A percentile compares a stretch with the other conserved stretches of the same genome.
Conservation (phyloP, 2,329 filamentous ascomycete genomes). For the Polychaeton citri region DNA sequence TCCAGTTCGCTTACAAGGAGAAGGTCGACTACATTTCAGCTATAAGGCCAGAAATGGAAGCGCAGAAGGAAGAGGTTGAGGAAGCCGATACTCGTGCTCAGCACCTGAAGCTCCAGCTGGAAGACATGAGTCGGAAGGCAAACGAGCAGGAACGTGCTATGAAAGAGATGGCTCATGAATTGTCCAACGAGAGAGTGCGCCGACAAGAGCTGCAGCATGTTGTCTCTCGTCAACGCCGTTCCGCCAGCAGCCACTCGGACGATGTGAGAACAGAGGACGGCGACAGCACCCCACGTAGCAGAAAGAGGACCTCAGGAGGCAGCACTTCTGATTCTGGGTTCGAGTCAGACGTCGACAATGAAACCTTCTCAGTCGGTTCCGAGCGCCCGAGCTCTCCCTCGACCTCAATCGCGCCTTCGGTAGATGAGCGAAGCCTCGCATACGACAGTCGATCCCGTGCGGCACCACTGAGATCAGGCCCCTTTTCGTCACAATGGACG, state of each 20-base stretch:
- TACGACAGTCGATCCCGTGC: slow-evolving; percentile 7
- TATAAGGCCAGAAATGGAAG: slow-evolving; percentile 40
- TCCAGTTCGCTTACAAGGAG: slow-evolving; percentile 44
- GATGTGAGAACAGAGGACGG: slow-evolving; percentile 1
- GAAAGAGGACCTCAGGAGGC: slow-evolving; percentile 15
- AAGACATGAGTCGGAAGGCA: slow-evolving; percentile 44
- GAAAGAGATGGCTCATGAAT: slow-evolving; percentile 34
- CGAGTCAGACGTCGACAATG: slow-evolving; percentile 43
- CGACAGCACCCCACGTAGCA: slow-evolving; percentile 8
- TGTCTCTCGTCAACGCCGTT: slow-evolving; percentile 3
- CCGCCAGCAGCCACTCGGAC: slow-evolving; percentile 11
- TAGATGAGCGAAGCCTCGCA: slow-evolving; percentile 8
- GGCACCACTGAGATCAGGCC: slow-evolving; percentile 19
- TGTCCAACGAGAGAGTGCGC: slow-evolving; percentile 28
- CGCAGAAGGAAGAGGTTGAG: slow-evolving; percentile 47
- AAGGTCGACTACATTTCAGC: slow-evolving; percentile 37
- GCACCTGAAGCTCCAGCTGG: slow-evolving; percentile 47
- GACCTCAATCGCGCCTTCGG: slow-evolving; percentile 21
- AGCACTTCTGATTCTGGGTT: slow-evolving; percentile 42
- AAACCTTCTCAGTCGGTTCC: slow-evolving; percentile 32
- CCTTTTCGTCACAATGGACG: slow-evolving; percentile 9
- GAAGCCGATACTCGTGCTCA: slow-evolving; percentile 44
- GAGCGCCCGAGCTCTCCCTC: slow-evolving; percentile 26
- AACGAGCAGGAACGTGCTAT: slow-evolving; percentile 44
- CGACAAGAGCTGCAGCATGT: background rate